A percentile compares a stretch with the other conserved stretches of the same genome.
Conservation (phyloP, 2,329 filamentous ascomycete species). For the Scorias spongiosa region DNA sequence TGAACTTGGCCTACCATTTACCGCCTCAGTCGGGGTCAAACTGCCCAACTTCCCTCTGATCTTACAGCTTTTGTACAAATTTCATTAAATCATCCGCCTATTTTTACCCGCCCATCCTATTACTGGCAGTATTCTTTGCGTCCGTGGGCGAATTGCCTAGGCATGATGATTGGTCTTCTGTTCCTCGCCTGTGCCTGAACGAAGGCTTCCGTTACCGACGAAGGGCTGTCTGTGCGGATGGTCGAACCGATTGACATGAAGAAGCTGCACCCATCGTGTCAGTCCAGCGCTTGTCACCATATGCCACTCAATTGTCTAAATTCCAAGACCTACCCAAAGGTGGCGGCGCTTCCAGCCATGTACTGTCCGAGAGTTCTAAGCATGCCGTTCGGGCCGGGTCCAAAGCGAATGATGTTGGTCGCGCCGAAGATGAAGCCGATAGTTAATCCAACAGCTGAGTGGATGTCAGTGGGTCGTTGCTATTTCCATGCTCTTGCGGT, state of each 20-base stretch:
- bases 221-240: slow-evolving; percentile 79
- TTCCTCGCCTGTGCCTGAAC: slow-evolving; percentile 45
- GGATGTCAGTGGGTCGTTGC: slow-evolving; percentile 1
- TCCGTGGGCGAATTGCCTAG: slow-evolving; percentile 20
- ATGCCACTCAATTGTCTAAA: too few species aligned
- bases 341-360: slow-evolving; percentile 88
- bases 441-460: slow-evolving; percentile 74
- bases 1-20: too few species aligned
- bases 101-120: not conserved
- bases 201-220: slow-evolving; percentile 61
- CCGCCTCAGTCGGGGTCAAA: too few species aligned
- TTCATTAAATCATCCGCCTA: not conserved
- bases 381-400: slow-evolving; percentile 82
- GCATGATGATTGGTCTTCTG: slow-evolving; percentile 55
- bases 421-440: slow-evolving; percentile 96
- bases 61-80: not conserved
- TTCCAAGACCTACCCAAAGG: slow-evolving; percentile 60
- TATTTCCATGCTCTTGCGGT: slow-evolving; percentile 1
- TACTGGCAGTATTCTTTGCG: not conserved
- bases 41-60: not conserved
- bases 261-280: slow-evolving; percentile 38
- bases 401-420: slow-evolving; percentile 85
- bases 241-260: slow-evolving; percentile 99
- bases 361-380: slow-evolving; percentile 91
- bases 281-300: not conserved